Base-by-base conservation (phyloP, 352 stramenopile genomes). In the Globisporangium camurandrum region DNA sequence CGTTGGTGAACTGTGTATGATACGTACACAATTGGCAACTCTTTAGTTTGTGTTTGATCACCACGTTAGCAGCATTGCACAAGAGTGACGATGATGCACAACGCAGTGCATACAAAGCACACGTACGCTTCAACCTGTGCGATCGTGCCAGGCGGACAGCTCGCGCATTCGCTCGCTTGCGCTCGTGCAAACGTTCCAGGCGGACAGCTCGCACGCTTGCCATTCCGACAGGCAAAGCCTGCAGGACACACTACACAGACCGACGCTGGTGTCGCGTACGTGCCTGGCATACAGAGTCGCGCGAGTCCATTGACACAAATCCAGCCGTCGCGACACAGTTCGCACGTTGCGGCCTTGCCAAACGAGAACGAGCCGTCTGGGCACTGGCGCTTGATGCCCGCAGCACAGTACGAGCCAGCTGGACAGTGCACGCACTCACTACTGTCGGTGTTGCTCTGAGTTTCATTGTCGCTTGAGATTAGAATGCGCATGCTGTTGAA, bases 181-280 rank as follows among this genome's bases (percentile, higher is more conserved):
- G 43, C 37, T 1, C 52, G 58, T 11, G 75, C 81, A 41, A 85
- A 87, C 1, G 51, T 74, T 0, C 75, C 72, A 3, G 49, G 38
- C 2, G 64, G 63, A 39, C 72, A 86, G 19, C 65, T 50, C 4
- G 19, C 33, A 39, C 67, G 68, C 58, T 77, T 78, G 24, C 71
- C 72, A 26, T 86, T 86, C n/a, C 69, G 69, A 41, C 75, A 86
- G 3, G 71, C 59, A 23, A 62, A 83, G 12, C 75, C 75, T 7
- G 55, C 61, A 7, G 72, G 70, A n/a, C 75, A 86, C 17, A 64
- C 45, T 0, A 14, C 57, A 24, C 75, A 86, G 5, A 61, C 62
- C 10, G 59, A 69, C 22, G 56, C 54, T 11, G 60, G 46, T 0
- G 69, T 70, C 2, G 66, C 67, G 45, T 66, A 86, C 9, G 71